A percentile compares a stretch with the other conserved stretches of the same genome.
Evolutionary conservation across 352 stramenopile species (phyloP).

Genomic region (Globisporangium ultimum): DNA sequence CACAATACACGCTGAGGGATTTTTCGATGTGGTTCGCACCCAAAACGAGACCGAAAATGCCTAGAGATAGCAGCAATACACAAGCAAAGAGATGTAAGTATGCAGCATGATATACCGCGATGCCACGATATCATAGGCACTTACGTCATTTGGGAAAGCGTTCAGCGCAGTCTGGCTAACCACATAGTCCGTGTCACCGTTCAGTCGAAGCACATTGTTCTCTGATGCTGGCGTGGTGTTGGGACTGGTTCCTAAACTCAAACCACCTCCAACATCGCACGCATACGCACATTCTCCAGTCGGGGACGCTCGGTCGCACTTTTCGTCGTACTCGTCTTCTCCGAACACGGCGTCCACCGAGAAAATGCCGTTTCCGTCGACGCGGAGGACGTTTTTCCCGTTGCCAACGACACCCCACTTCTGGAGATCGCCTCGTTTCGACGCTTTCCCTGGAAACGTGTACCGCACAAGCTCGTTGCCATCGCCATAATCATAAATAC

Average conservation of each 20-base stretch:
- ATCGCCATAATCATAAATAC: slow-evolving; percentile 66
- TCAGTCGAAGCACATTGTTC: slow-evolving; percentile 32
- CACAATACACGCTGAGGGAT: slow-evolving; percentile 31
- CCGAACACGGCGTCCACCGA: slow-evolving; percentile 55
- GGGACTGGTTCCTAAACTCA: slow-evolving; percentile 13
- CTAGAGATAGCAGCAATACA: slow-evolving; percentile 15
- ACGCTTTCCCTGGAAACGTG: slow-evolving; percentile 23
- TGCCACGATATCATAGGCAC: not conserved
- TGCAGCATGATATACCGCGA: too few relatives aligned
- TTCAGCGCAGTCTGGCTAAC: slow-evolving; percentile 27
- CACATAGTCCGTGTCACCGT: slow-evolving; percentile 31
- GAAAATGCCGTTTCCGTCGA: slow-evolving; percentile 55
- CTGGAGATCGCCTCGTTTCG: slow-evolving; percentile 16
- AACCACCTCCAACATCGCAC: slow-evolving; percentile 42
- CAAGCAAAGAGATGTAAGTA: not conserved
- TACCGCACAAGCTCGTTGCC: slow-evolving; percentile 21
- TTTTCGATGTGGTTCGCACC: slow-evolving; percentile 43
- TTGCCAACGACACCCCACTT: slow-evolving; percentile 60
- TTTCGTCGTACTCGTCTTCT: slow-evolving; percentile 59
- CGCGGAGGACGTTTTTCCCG: slow-evolving; percentile 29
- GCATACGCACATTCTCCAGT: slow-evolving; percentile 45
- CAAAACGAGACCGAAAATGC: slow-evolving; percentile 58
- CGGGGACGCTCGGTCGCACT: slow-evolving; percentile 55
- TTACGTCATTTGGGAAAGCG: slow-evolving; percentile 42
- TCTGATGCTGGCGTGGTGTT: slow-evolving; percentile 12